Evolutionary conservation across 1,284 basidiomycete genomes (phyloP), one percentile per base, ranked within the genome.

Genomic region (Ceratobasidium papillatum): DNA sequence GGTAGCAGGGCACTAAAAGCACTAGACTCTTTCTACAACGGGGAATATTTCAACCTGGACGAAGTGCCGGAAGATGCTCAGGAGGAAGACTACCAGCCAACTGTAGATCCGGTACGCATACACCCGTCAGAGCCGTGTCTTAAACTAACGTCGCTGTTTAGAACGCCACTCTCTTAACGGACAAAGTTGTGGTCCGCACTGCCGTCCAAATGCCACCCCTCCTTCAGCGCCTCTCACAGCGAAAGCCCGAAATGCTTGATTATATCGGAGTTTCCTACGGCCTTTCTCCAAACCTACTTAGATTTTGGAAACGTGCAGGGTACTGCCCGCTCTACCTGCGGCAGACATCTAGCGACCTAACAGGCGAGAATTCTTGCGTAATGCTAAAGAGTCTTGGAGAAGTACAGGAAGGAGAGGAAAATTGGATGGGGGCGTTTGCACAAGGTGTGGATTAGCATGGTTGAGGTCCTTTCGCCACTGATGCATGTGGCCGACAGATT

Each of bases 201-300:
- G 88, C 90, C 0, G 84, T 88, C 12, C 87, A 89, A 45, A 97
- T 99, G 94, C 96, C 96, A 1, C 95, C 98, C 0, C 87, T 99
- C 4, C 87, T 99, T 0, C 95, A 97, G 80, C 90, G 95, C 2
- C 87, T 99, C 7, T 91, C 93, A 0, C 96, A 99, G 81, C 89
- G 92, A 47, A 93, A 92, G 82, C 97, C 98, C 0, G 96, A 99
- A 80, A 86, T 84, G 56, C 86, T 99, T 41, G 97, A 99, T 82
- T 99, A 98, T 82, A 86, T 99, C 5, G 97, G 98, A 58, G 97
- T 99, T 0, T 97, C 95, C 34, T 99, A 98, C 81, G 98, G 98
- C 11, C 85, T 99, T 62, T 99, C 97, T 0, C 88, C 94, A 1
- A 90, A 90, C 78, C 86, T 99, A 0, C 87, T 99, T 63, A 91